phyloP scores from a whole-genome alignment of 2,329 filamentous ascomycete genomes.

The Rhinocladiella similis region DNA sequence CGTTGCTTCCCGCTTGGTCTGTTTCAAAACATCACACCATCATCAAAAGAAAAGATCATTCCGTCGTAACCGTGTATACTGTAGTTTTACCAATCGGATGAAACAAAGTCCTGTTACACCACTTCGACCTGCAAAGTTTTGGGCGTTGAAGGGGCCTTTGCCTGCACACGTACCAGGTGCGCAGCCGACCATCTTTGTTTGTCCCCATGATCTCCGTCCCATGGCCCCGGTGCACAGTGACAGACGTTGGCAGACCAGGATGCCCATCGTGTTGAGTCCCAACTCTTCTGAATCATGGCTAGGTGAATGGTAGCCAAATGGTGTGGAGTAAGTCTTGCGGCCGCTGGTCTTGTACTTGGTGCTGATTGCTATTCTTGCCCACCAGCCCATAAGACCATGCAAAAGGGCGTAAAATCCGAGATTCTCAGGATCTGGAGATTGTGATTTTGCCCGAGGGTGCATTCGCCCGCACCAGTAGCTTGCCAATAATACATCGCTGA shows the following conservation, averaged over 20 bases:
- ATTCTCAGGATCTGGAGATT: background rate
- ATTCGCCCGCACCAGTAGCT: background rate
- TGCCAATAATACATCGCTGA: background rate
- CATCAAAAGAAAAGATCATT: background rate
- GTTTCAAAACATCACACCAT: background rate
- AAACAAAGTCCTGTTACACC: background rate
- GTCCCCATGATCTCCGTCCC: background rate
- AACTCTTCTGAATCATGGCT: constrained; percentile 9
- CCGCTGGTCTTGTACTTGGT: constrained; percentile 12
- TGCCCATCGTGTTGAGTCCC: background rate
- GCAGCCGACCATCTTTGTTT: background rate
- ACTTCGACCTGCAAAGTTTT: background rate
- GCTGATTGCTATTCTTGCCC: background rate
- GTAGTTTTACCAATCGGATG: background rate
- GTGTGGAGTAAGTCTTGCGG: constrained; percentile 2
- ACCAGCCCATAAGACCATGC: background rate
- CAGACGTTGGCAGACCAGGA: background rate
- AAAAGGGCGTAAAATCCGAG: background rate
- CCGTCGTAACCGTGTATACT: background rate
- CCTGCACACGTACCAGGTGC: background rate
- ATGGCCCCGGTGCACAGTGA: background rate
- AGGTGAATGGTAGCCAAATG: constrained; percentile 1
- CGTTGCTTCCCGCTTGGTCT: background rate
- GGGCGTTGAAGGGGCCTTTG: background rate
- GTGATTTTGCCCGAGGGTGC: background rate